Conservation (phyloP, 345 rosid genomes). For the Turritis glabra region DNA sequence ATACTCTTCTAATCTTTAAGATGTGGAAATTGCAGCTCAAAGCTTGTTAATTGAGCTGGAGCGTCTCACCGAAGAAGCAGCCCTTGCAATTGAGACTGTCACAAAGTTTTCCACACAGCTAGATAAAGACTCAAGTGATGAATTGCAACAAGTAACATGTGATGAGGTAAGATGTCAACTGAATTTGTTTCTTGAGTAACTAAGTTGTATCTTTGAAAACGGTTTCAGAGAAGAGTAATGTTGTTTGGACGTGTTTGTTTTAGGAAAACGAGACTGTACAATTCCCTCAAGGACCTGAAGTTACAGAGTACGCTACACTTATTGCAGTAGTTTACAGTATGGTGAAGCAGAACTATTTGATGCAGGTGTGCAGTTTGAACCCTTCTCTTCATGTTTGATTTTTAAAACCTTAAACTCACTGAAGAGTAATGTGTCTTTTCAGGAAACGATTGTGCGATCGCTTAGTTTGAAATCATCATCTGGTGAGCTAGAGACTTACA, state of each 20-base stretch:
- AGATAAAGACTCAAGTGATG: constrained; percentile 36
- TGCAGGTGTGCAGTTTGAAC: constrained; percentile 59
- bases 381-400: neutral
- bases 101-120: constrained; percentile 30
- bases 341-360: constrained; percentile 68
- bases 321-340: constrained; percentile 67
- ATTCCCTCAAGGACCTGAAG: constrained; percentile 37
- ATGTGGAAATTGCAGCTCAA: constrained; percentile 50
- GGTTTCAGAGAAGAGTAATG: neutral
- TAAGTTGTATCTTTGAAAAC: neutral
- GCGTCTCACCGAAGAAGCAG: constrained; percentile 49
- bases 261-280: constrained; percentile 40
- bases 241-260: neutral
- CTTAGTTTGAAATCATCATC: constrained; percentile 58
- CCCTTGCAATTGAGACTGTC: constrained; percentile 42
- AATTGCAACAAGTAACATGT: constrained; percentile 27
- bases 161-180: constrained; percentile 48
- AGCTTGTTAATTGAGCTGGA: constrained; percentile 57
- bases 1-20: neutral
- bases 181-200: neutral
- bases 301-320: constrained; percentile 52
- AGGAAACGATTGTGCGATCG: constrained; percentile 68
- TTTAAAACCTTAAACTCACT: neutral
- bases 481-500: constrained; percentile 64
- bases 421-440: constrained; percentile 31